Evolutionary conservation across 1,139 yeast species (phyloP), one percentile per base, ranked within the genome.

Genomic region (Kodamaea fungicola): DNA sequence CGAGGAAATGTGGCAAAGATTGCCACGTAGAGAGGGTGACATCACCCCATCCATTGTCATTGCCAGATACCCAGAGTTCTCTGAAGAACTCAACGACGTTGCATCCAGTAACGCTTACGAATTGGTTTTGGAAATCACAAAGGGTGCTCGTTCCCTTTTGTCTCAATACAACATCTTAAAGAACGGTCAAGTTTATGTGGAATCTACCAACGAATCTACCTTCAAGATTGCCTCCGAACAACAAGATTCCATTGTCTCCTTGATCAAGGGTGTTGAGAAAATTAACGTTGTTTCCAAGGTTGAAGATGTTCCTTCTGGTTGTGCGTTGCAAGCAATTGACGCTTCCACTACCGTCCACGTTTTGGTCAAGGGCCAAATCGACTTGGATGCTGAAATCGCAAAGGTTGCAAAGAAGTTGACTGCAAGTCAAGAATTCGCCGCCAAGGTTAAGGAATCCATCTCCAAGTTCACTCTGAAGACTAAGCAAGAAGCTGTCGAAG

Each of bases 1-100:
- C 35, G 98, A 92, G 67, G 98, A 92, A 72, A 78, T 92, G 85
- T 92, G 97, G 97, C 98, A 92, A 70, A 87, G 97, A 67, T 71
- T 92, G 56, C 97, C 98, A 51, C 83, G 87, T 57, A 81, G 97
- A 59, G 78, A 79, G 13, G 70, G 80, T 38, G 96, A 87, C 55
- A 62, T 63, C 12, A 71, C 86, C 19, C 69, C 66, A 35, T 77
- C 96, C n/a, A 87, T 92, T 57, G 80, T 80, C 40, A 78, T 79
- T 56, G 95, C 97, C 32, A 54, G 71, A 38, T 92, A 81, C 68
- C 98, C 98, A 42, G 75, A 66, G 40, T 85, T 72, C 62, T 69
- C 69, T 39, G 54, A 69, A 35, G 76, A 76, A 43, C 84, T 78
- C 49, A 80, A 78, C 55, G 80, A 89, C 54, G 67, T 59, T 31